These are phyloP conservation scores for Globisporangium irregulare DNA, from an alignment of 352 stramenopile species.

Conservation along the genomic window DNA sequence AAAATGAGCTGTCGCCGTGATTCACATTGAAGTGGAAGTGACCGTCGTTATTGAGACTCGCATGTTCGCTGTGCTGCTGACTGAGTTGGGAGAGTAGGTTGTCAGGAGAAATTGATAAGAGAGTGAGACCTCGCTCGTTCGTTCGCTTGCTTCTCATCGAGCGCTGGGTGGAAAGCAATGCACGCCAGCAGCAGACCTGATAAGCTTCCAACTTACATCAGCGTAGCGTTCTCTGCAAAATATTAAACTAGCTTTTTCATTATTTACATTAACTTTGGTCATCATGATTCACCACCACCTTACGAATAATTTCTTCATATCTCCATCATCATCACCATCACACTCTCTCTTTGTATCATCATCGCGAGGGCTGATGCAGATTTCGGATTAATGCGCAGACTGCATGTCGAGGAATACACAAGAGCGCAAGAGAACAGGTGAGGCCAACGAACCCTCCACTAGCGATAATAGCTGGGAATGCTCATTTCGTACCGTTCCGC, in stretches of 20 bases:
- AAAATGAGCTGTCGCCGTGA: slow-evolving; percentile 1
- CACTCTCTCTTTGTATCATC: slow-evolving; percentile 11
- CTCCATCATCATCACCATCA: neutral
- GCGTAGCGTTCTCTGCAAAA: neutral
- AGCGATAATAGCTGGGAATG: neutral
- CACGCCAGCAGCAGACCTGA: neutral
- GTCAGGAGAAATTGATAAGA: neutral
- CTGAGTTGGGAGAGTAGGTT: neutral
- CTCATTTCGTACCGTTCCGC: slow-evolving; percentile 47
- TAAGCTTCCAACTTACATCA: neutral
- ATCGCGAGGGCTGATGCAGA: slow-evolving; percentile 62
- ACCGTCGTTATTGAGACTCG: neutral
- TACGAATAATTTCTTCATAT: neutral
- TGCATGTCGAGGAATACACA: slow-evolving; percentile 12
- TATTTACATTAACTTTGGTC: slow-evolving; percentile 3
- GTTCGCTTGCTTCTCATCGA: neutral
- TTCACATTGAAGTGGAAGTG: neutral
- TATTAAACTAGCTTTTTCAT: slow-evolving; percentile 1
- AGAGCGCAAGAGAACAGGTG: neutral
- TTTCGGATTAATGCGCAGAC: slow-evolving; percentile 67
- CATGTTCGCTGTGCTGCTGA: neutral
- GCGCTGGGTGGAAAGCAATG: neutral
- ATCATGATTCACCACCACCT: neutral
- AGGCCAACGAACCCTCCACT: neutral
- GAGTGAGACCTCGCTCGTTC: neutral